Evolutionary conservation across 2,329 filamentous ascomycete genomes (phyloP), one percentile per base, ranked within the genome.

Genomic region (Colletotrichum salicis): DNA sequence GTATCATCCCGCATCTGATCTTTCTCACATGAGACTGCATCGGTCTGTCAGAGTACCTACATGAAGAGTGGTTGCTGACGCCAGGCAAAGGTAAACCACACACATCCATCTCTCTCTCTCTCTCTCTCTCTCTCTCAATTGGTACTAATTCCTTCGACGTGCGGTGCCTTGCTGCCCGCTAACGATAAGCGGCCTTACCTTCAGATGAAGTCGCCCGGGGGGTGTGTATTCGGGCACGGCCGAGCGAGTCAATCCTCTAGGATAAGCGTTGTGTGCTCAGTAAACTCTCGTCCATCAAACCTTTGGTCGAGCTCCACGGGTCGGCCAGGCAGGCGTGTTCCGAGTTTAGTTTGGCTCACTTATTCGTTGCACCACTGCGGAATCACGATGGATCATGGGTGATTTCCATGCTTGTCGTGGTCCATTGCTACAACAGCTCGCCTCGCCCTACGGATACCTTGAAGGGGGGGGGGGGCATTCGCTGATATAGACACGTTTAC

Each of bases 1-100:
- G 33, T 8, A 22, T 19, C 60, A 62, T 57, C 37, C 56, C 48
- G 56, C 57, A 71, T 67, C 55, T 29, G 57, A 37, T n/a, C 27
- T 61, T 24, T 37, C 64, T 71, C 35, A 41, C 29, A 62, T 58
- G 64, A 57, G 41, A n/a, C 29, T 52, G 29, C 41, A 48, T 4
- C 41, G n/a, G 27, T 24, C 27, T 35, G 33, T 33, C 29, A 8
- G 19, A 22, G 27, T 48, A 13, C 24, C 7, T 35, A 48, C 41
- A 48, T 48, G 33, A 35, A 35, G 33, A 35, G 33, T 35, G 33
- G 33, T 35, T 35, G 41, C 41, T 48, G 41, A 48, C 41, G 41
- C 41, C 15, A 48, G 41, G 19, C 19, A 29, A 24, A 31, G 22
- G 8, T 29, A 15, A 52, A 8, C 24, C 27, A 22, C 59, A 35